Conservation (phyloP, 805 yeast species). For the Ogataea thermomethanolica region DNA sequence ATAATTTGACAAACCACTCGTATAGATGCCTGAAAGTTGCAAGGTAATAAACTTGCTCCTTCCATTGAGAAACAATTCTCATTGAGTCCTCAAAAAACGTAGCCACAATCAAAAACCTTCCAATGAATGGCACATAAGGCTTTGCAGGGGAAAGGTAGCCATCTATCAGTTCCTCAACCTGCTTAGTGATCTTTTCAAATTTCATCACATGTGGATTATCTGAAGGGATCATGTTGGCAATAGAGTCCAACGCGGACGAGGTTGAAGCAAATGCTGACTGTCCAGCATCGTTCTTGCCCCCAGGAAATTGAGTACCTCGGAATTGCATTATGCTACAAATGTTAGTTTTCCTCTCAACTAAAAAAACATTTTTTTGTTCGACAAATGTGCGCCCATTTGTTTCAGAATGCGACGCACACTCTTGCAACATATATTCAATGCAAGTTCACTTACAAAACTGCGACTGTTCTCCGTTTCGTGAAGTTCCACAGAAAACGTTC, state of each 20-base stretch:
- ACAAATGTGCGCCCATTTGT: neutral
- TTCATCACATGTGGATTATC: constrained; percentile 31
- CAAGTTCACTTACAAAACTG: no score
- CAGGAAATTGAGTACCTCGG: constrained; percentile 33
- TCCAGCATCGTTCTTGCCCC: constrained; percentile 9
- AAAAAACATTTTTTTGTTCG: no score
- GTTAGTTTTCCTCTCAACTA: constrained; percentile 1
- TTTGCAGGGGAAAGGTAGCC: constrained; percentile 48
- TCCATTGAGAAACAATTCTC: constrained; percentile 84
- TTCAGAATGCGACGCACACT: neutral
- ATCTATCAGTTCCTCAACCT: constrained; percentile 54
- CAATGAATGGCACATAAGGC: constrained; percentile 83
- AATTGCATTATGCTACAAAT: constrained; percentile 26
- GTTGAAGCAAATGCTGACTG: constrained; percentile 12
- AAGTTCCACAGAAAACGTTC: neutral
- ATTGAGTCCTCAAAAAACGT: constrained; percentile 88
- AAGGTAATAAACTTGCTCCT: constrained; percentile 82
- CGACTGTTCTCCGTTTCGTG: neutral
- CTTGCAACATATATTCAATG: no score
- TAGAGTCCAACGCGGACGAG: constrained; percentile 22
- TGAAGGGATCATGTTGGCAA: constrained; percentile 31
- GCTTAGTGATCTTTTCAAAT: constrained; percentile 50
- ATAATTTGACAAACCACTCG: constrained; percentile 69
- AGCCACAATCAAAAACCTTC: constrained; percentile 86
- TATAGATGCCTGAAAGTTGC: constrained; percentile 78